Conservation (phyloP, 495 filamentous ascomycete species). For the Lentithecium fluviatile region DNA sequence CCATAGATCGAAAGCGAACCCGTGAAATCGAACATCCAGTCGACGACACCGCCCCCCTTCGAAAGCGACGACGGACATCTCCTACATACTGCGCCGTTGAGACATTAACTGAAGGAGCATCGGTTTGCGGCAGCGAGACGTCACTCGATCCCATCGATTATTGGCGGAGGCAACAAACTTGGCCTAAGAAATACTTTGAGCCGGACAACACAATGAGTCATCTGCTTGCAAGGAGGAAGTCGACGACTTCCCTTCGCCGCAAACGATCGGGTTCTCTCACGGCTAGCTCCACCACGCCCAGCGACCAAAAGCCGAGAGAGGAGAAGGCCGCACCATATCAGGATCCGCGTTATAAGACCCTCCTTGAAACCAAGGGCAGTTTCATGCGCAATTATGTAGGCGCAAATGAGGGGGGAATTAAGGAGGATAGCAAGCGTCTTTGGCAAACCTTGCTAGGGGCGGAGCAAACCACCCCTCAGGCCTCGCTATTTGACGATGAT, state of each 20-base stretch:
- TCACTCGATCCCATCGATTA: slow-evolving; percentile 8
- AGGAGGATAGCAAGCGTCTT: slow-evolving; percentile 19
- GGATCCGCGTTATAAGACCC: slow-evolving; percentile 29
- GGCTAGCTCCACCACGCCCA: slow-evolving; percentile 41
- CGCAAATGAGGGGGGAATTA: slow-evolving; percentile 16
- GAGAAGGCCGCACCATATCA: slow-evolving; percentile 46
- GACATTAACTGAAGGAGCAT: neutral
- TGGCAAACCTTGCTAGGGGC: slow-evolving; percentile 25
- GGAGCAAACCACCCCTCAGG: slow-evolving; percentile 18
- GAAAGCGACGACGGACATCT: slow-evolving; percentile 18
- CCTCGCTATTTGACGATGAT: slow-evolving; percentile 32
- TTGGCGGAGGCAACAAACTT: slow-evolving; percentile 12
- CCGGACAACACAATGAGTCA: slow-evolving; percentile 5
- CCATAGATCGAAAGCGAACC: slow-evolving; percentile 8
- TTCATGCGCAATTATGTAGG: slow-evolving; percentile 24
- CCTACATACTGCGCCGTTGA: slow-evolving; percentile 6
- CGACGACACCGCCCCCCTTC: neutral
- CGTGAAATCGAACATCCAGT: neutral
- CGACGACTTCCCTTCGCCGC: slow-evolving; percentile 37
- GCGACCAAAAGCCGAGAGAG: slow-evolving; percentile 46
- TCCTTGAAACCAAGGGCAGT: slow-evolving; percentile 24
- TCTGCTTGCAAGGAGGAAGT: slow-evolving; percentile 40
- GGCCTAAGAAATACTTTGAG: slow-evolving; percentile 13
- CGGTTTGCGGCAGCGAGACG: neutral
- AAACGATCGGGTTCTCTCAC: slow-evolving; percentile 43